phyloP scores from a whole-genome alignment of 257 asterid species.

The Nicotiana paniculata region DNA sequence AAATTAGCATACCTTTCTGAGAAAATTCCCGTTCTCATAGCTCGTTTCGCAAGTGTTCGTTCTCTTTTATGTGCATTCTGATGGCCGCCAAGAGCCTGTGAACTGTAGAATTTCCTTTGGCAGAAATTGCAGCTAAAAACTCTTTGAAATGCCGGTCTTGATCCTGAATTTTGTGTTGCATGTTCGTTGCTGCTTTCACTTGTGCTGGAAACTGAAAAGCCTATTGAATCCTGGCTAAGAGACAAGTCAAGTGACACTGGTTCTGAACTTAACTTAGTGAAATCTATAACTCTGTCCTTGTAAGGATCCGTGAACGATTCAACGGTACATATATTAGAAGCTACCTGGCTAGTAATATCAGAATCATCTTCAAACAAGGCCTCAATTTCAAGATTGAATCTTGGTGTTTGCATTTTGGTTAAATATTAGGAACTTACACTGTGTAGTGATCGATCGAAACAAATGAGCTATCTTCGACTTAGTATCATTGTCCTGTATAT shows the following conservation, averaged over 20 bases:
- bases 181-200: slow-evolving; percentile 44
- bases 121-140: slow-evolving; percentile 41
- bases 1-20: slow-evolving; percentile 27
- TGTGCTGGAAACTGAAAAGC: slow-evolving; percentile 38
- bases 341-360: slow-evolving; percentile 28
- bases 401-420: slow-evolving; percentile 28
- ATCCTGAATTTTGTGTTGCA: slow-evolving; percentile 11
- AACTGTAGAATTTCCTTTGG: slow-evolving; percentile 36
- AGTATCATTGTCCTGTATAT: neutral
- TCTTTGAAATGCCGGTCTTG: slow-evolving; percentile 14
- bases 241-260: slow-evolving; percentile 40
- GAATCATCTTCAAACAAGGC: slow-evolving; percentile 26
- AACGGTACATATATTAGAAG: slow-evolving; percentile 30
- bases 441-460: neutral
- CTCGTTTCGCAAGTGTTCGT: slow-evolving; percentile 37
- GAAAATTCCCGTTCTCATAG: slow-evolving; percentile 39
- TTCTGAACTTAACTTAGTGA: slow-evolving; percentile 16
- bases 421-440: neutral
- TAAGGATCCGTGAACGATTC: slow-evolving; percentile 18
- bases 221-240: slow-evolving; percentile 23
- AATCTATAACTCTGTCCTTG: slow-evolving; percentile 13
- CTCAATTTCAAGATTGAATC: slow-evolving; percentile 31
- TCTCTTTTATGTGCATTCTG: slow-evolving; percentile 47
- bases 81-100: slow-evolving; percentile 51
- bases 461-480: neutral